Evolutionary conservation across 768 basidiomycete species (phyloP), one percentile per base, ranked within the genome.

Genomic region (Lentinula lateritia): DNA sequence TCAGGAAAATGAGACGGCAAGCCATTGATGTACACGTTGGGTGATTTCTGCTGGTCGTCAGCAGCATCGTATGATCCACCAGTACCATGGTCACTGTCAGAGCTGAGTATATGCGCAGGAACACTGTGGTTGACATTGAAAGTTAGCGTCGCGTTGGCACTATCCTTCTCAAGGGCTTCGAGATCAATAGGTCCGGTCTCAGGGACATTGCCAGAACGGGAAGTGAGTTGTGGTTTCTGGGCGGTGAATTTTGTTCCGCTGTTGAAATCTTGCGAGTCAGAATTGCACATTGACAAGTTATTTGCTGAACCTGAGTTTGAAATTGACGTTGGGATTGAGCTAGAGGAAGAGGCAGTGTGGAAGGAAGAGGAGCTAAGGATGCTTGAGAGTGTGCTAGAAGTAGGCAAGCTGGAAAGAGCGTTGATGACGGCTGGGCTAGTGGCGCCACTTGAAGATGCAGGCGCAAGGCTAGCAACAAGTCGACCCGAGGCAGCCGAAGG

Each of bases 21-120:
- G 12, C 92, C 92, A 67, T 93, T 93, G 75, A 93, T 92, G 70
- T 93, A 93, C 0, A 93, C 88, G 66, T 93, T 93, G 0, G 92
- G 89, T 0, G 89, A 85, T 69, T 80, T 82, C n/a, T 12, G 16
- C 12, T 60, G 45, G 41, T 41, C 50, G 16, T 46, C 45, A 35
- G 50, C n/a, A 32, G n/a, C 15, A 28, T 41, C 41, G 16, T 39
- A 38, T 16, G 38, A 15, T 36, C 7, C 41, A 10, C 9, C 4
- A 20, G 50, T 36, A 23, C n/a, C 36, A 10, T 6, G 16, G 34
- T 9, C 41, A 36, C 42, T 38, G 39, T 50, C 39, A 42, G 36
- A 39, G 50, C 50, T 50, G 50, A 23, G 48, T 52, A 60, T 52
- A 60, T 60, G 59, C 59, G 45, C 59, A 4, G 50, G 35, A 34